Evolutionary conservation across 2,329 filamentous ascomycete species (phyloP).

Genomic region (Cordyceps militaris): DNA sequence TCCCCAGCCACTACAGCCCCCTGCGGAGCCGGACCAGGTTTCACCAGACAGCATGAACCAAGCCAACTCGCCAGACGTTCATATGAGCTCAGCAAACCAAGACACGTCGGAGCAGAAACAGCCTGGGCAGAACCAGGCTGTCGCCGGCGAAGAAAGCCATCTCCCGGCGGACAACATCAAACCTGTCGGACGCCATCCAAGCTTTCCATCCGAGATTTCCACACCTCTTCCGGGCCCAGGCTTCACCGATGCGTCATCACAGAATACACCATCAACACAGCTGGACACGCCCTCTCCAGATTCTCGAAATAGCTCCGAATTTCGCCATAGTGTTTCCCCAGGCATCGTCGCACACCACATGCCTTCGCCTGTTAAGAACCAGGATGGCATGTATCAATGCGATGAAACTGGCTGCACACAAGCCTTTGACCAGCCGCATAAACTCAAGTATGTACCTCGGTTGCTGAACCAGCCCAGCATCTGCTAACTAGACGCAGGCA

Average conservation of each 20-base stretch:
- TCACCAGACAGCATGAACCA: neutral
- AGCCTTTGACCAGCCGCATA: slow-evolving; percentile 51
- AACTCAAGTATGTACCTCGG: slow-evolving; percentile 43
- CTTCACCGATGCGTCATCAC: slow-evolving; percentile 34
- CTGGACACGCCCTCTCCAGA: slow-evolving; percentile 35
- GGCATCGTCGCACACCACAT: slow-evolving; percentile 18
- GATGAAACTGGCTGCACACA: slow-evolving; percentile 32
- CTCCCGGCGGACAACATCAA: slow-evolving; percentile 20
- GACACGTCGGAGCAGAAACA: neutral
- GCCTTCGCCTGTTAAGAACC: slow-evolving; percentile 20
- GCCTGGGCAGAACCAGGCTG: slow-evolving; percentile 11
- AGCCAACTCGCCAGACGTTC: neutral
- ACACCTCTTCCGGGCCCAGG: slow-evolving; percentile 33
- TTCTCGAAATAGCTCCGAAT: slow-evolving; percentile 30
- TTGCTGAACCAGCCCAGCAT: neutral
- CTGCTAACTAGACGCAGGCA: slow-evolving; percentile 35
- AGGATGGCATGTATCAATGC: slow-evolving; percentile 25
- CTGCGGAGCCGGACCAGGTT: neutral
- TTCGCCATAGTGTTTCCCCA: slow-evolving; percentile 31
- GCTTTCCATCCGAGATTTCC: slow-evolving; percentile 34
- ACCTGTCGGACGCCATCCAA: slow-evolving; percentile 23
- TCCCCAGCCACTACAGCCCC: slow-evolving; percentile 2
- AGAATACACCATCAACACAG: slow-evolving; percentile 42
- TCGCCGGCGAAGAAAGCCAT: slow-evolving; percentile 18
- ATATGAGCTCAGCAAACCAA: neutral